Evolutionary conservation across 176 grass and related monocot genomes (phyloP).

Genomic region (Thinopyrum elongatum): DNA sequence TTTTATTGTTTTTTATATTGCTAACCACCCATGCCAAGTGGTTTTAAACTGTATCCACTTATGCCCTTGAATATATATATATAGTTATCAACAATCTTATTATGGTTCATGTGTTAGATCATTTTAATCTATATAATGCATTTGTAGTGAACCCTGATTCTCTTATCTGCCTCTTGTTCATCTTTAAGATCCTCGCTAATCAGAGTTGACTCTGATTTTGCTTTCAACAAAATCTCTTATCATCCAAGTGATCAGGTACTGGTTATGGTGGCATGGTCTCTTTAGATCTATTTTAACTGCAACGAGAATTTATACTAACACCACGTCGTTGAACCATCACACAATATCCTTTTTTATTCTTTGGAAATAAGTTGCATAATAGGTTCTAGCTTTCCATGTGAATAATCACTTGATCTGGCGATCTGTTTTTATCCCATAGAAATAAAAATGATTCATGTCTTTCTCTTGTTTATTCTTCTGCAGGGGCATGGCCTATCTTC

Average conservation of each 20-base stretch:
- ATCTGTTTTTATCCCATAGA: background rate
- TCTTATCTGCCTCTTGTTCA: background rate
- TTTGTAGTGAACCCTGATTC: background rate
- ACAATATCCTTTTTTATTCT: background rate
- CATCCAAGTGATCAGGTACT: slow-evolving; percentile 9
- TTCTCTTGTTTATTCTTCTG: slow-evolving; percentile 26
- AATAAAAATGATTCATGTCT: slow-evolving; percentile 3
- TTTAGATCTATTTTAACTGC: slow-evolving; percentile 5
- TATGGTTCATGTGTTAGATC: background rate
- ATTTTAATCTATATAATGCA: background rate
- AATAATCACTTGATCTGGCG: background rate
- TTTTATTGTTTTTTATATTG: too few relatives aligned
- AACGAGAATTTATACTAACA: background rate
- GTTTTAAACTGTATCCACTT: background rate
- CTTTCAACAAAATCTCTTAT: background rate
- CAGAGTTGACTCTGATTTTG: background rate
- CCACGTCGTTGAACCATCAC: background rate
- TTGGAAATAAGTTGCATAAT: background rate
- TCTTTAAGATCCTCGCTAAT: background rate
- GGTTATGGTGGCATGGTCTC: background rate
- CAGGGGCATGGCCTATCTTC: slow-evolving; percentile 99
- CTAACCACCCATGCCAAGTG: background rate
- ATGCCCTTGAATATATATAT: background rate
- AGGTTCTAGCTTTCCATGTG: background rate
- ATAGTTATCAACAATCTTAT: background rate